Conservation (phyloP, 352 stramenopile genomes). For the Phytophthora cajani region DNA sequence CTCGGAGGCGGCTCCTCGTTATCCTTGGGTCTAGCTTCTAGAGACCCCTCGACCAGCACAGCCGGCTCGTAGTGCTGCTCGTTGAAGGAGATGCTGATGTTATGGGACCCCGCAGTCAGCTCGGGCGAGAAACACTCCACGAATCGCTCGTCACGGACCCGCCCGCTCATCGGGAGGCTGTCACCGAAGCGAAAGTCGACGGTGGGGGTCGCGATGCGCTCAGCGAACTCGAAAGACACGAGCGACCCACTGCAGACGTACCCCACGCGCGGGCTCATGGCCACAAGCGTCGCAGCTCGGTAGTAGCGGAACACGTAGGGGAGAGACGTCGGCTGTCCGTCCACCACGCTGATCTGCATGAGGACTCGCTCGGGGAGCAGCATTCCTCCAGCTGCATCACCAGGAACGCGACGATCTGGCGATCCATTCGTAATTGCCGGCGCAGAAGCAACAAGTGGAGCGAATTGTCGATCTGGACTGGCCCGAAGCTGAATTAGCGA, state of each 20-base stretch:
- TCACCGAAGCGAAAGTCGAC: conserved; percentile 71
- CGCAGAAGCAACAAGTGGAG: conserved; percentile 20
- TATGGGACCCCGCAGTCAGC: conserved; percentile 48
- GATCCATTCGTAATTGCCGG: conserved; percentile 8
- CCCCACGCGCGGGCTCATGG: conserved; percentile 58
- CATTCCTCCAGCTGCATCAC: conserved; percentile 37
- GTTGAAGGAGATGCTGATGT: conserved; percentile 68
- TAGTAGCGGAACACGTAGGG: conserved; percentile 72
- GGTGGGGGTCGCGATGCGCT: conserved; percentile 59
- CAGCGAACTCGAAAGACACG: conserved; percentile 70
- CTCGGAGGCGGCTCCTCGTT: neutral
- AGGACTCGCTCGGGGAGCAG: conserved; percentile 45
- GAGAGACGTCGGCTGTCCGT: conserved; percentile 52
- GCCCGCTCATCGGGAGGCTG: conserved; percentile 35
- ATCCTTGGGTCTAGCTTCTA: conserved; percentile 1
- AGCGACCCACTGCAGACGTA: conserved; percentile 73
- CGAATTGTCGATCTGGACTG: conserved; percentile 25
- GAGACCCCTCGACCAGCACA: conserved; percentile 7
- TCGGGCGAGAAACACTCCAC: conserved; percentile 74
- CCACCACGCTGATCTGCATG: conserved; percentile 68
- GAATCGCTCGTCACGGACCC: conserved; percentile 49
- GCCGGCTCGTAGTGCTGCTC: conserved; percentile 67
- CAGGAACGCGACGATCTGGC: conserved; percentile 13
- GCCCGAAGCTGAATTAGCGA: conserved; percentile 34
- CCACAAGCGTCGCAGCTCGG: conserved; percentile 49